Evolutionary conservation across 106 monocot genomes (phyloP).

Genomic region (Hemerocallis citrina): DNA sequence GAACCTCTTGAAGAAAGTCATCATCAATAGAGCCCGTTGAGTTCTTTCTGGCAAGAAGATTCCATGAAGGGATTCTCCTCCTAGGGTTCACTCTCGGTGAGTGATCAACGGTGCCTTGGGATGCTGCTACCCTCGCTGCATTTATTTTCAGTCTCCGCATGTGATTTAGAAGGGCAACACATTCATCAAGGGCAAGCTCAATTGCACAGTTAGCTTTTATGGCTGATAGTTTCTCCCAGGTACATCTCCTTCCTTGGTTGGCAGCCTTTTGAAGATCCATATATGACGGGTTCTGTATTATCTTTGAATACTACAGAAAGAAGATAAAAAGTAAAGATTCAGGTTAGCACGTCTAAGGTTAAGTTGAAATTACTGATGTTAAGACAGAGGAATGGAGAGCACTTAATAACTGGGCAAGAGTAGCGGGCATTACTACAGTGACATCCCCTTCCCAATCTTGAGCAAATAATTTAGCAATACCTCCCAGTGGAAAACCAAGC

Average conservation of each 20-base stretch:
- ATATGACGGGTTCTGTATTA: conserved; percentile 82
- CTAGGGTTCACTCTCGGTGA: conserved; percentile 44
- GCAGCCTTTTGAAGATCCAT: conserved; percentile 79
- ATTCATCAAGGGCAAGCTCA: conserved; percentile 87
- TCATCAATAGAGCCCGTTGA: conserved; percentile 83
- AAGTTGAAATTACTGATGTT: neutral
- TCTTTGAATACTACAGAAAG: conserved; percentile 46
- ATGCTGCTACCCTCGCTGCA: conserved; percentile 40
- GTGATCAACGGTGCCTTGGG: conserved; percentile 19
- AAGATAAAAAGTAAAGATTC: neutral
- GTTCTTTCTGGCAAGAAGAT: conserved; percentile 81
- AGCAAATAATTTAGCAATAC: conserved; percentile 86
- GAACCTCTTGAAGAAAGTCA: no score
- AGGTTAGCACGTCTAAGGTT: neutral
- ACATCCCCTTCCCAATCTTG: conserved; percentile 99
- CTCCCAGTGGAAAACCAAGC: conserved; percentile 86
- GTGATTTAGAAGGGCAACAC: conserved; percentile 84
- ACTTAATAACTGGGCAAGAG: conserved; percentile 95
- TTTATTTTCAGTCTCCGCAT: conserved; percentile 75
- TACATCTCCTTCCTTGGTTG: conserved; percentile 89
- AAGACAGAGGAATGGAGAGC: no score
- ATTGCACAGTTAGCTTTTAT: conserved; percentile 93
- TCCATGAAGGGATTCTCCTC: conserved; percentile 94
- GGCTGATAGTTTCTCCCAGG: conserved; percentile 97
- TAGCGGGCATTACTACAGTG: conserved; percentile 93